Evolutionary conservation across 2,329 filamentous ascomycete species (phyloP).

Genomic region (Drechslerella dactyloides): DNA sequence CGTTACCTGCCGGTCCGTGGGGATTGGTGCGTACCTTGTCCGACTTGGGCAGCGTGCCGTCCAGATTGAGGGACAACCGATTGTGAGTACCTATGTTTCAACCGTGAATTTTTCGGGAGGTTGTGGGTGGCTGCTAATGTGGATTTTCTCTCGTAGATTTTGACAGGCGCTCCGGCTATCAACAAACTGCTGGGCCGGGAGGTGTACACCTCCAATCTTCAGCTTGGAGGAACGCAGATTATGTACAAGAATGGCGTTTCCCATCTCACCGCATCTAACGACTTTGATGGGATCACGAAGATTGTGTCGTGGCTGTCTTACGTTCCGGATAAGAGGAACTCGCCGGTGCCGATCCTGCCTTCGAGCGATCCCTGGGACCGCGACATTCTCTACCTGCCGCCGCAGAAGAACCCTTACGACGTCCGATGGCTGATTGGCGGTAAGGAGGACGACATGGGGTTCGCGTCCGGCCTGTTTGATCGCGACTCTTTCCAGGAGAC

Average conservation of each 20-base stretch:
- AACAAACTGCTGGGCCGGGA: conserved; percentile 98
- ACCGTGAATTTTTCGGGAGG: not conserved
- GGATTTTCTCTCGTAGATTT: conserved; percentile 63
- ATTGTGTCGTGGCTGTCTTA: conserved; percentile 99
- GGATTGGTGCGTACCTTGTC: conserved; percentile 98
- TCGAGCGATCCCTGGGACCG: conserved; percentile 89
- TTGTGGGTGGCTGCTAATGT: conserved; percentile 27
- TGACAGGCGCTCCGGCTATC: conserved; percentile 94
- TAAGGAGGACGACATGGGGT: conserved; percentile 82
- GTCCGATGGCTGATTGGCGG: conserved; percentile 92
- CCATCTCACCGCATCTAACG: conserved; percentile 96
- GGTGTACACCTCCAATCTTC: conserved; percentile 98
- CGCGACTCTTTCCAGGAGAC: conserved; percentile 96
- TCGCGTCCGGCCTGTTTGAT: conserved; percentile 91
- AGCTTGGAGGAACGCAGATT: conserved; percentile 99
- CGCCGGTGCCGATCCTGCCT: conserved; percentile 88
- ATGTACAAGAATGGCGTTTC: conserved; percentile 99
- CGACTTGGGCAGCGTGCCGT: conserved; percentile 97
- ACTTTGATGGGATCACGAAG: conserved; percentile 96
- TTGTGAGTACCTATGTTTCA: conserved; percentile 59
- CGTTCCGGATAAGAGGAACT: conserved; percentile 92
- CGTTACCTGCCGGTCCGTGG: conserved; percentile 96
- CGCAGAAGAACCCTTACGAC: conserved; percentile 85
- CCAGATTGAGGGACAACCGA: conserved; percentile 97
- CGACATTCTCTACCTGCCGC: conserved; percentile 80